Percentiles rank a stretch among this genome's conserved stretches.
phyloP scores from a whole-genome alignment of 1,284 basidiomycete species.

The Heterobasidion occidentale region DNA sequence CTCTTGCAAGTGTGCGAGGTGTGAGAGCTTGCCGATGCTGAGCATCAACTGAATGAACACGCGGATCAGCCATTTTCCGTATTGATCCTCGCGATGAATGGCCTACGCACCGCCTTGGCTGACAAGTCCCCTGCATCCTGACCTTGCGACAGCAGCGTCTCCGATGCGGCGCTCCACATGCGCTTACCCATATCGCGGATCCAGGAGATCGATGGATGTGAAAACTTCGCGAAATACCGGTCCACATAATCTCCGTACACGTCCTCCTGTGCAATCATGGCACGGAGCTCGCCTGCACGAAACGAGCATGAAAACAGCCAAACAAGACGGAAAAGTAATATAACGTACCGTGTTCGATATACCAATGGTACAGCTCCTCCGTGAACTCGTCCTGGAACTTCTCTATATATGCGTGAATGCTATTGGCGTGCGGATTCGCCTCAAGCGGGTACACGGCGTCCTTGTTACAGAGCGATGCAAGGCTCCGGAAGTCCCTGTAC shows the following conservation, averaged over 20 bases:
- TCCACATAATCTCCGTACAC: constrained; percentile 61
- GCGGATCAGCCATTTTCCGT: constrained; percentile 5
- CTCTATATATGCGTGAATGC: constrained; percentile 71
- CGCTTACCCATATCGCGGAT: constrained; percentile 78
- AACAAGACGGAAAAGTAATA: neutral
- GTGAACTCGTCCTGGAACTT: constrained; percentile 82
- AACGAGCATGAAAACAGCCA: constrained; percentile 1
- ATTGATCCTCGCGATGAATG: too few relatives aligned
- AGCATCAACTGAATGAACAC: constrained; percentile 65
- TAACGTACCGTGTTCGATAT: constrained; percentile 64
- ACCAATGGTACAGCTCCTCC: constrained; percentile 83
- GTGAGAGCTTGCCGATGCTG: constrained; percentile 84
- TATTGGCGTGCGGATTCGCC: constrained; percentile 48
- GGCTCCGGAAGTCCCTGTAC: constrained; percentile 76
- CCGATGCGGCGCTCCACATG: constrained; percentile 59
- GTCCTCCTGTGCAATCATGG: constrained; percentile 69
- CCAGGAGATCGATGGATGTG: constrained; percentile 76
- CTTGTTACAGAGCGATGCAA: constrained; percentile 77
- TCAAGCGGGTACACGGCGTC: constrained; percentile 55
- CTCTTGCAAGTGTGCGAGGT: constrained; percentile 71
- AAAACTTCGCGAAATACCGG: constrained; percentile 62
- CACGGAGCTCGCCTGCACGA: constrained; percentile 57
- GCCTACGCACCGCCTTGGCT: constrained; percentile 60
- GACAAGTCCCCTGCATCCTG: constrained; percentile 49
- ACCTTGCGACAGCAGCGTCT: constrained; percentile 58